A percentile compares a stretch with the other conserved stretches of the same genome.
Evolutionary conservation across 2,329 filamentous ascomycete genomes (phyloP).

Genomic region (Xylaria sp.): DNA sequence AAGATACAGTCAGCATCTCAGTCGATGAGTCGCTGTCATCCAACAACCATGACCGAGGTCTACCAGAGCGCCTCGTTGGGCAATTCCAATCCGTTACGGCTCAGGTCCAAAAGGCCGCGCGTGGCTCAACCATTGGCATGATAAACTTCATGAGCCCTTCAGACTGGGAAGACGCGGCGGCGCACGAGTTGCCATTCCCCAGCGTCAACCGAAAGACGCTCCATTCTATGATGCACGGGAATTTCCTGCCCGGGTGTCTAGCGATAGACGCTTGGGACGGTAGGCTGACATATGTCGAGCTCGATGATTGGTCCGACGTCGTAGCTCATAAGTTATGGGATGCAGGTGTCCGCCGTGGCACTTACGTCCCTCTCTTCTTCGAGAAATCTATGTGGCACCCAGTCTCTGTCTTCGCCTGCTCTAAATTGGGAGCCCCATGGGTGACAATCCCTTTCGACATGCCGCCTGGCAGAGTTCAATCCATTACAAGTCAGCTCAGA

Average conservation of each 20-base stretch:
- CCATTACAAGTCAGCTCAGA: background rate
- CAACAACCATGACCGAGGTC: background rate
- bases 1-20: background rate
- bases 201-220: background rate
- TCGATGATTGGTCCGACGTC: background rate
- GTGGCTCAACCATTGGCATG: background rate
- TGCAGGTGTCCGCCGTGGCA: background rate
- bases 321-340: background rate
- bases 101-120: background rate
- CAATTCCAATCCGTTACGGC: background rate
- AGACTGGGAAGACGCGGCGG: background rate
- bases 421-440: background rate
- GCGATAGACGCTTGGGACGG: conserved; percentile 3
- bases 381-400: background rate
- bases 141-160: background rate
- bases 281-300: background rate
- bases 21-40: background rate
- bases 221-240: background rate
- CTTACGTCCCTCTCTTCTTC: background rate
- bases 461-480: background rate
- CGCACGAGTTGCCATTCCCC: background rate
- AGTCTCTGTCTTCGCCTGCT: background rate
- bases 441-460: background rate
- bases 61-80: background rate
- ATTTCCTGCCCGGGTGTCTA: background rate